Evolutionary conservation across 1,284 basidiomycete species (phyloP), one percentile per base, ranked within the genome.

Genomic region (Omphalotus olearius): DNA sequence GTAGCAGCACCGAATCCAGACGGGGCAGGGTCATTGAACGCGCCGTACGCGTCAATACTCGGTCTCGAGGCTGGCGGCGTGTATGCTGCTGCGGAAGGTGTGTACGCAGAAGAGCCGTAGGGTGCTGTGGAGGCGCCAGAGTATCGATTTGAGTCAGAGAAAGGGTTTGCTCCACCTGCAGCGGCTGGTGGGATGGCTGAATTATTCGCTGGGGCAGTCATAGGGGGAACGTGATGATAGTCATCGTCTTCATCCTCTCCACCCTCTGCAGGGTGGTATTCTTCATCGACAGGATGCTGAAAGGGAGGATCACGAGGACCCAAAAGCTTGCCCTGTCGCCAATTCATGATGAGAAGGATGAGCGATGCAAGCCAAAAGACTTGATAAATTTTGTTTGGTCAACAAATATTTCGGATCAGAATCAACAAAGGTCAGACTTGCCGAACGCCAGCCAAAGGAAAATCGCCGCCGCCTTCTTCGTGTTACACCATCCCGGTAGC

Each of bases 401-500:
- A 57, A n/a, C 51, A 41, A 30, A 55, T 4, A 38, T 30, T 43
- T 55, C 23, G 58, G 40, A 7, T 39, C 14, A 28, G 58, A 40
- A 7, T 39, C 14, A 28, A 10, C 38, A 11, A 51, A 40, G 13
- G 16, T 37, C 39, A 26, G 17, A 58, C 68, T 23, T 51, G 87
- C 85, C 75, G 51, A 88, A 86, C 1, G 79, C 73, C n/a, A 92
- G 66, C 93, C 92, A 94, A 64, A 93, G 87, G 68, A 96, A 94
- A 49, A 93, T 80, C 6, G 81, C 80, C 0, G 79, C 88, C 3
- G 93, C 92, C 62, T 91, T 92, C 71, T 95, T 94, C 6, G 93
- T 94, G 56, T 75, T 82, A 67, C 93, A 96, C 88, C 89, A 95
- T 1, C 85, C 81, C 10, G 75, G 66, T 5, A 96, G 72, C 6